phyloP scores from a whole-genome alignment of 2,329 filamentous ascomycete species.

The Berkeleyomyces basicola region DNA sequence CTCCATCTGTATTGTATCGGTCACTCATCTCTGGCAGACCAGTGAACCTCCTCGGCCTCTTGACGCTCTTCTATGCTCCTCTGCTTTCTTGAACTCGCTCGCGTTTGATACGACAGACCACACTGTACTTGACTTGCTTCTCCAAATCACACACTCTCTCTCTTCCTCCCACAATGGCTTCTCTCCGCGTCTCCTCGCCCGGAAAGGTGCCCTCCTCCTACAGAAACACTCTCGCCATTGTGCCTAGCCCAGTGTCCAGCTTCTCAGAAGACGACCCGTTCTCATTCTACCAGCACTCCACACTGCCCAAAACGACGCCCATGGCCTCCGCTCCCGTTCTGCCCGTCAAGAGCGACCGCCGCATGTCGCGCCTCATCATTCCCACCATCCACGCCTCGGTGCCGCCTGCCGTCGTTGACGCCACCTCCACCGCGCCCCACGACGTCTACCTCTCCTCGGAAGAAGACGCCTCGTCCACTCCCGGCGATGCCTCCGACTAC shows the following conservation, averaged over 20 bases:
- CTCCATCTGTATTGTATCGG: not conserved
- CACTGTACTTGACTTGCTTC: not conserved
- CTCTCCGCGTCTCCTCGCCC: slow-evolving; percentile 7
- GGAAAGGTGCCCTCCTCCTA: slow-evolving; percentile 6
- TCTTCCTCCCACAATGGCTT: slow-evolving; percentile 5
- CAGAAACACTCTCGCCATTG: slow-evolving; percentile 11
- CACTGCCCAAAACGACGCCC: slow-evolving; percentile 5
- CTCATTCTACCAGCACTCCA: slow-evolving; percentile 9
- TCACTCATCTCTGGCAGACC: slow-evolving; percentile 11
- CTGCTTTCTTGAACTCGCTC: not conserved
- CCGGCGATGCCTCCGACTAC: slow-evolving; percentile 42
- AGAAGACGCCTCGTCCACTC: slow-evolving; percentile 46
- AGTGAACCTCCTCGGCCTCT: slow-evolving; percentile 3
- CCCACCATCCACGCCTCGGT: slow-evolving; percentile 2
- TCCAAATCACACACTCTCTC: not conserved
- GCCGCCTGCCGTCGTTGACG: not conserved
- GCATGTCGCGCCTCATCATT: slow-evolving; percentile 27
- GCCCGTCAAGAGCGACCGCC: slow-evolving; percentile 28
- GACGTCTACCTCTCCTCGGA: slow-evolving; percentile 49
- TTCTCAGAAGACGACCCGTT: slow-evolving; percentile 12
- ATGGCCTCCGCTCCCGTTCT: slow-evolving; percentile 22
- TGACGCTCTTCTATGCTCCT: not conserved
- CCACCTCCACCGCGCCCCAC: slow-evolving; percentile 27
- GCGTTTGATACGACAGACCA: not conserved
- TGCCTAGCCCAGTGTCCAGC: slow-evolving; percentile 14